Conservation (phyloP, 2,329 filamentous ascomycete species). For the Immersiporthe knoxdaviesiana region DNA sequence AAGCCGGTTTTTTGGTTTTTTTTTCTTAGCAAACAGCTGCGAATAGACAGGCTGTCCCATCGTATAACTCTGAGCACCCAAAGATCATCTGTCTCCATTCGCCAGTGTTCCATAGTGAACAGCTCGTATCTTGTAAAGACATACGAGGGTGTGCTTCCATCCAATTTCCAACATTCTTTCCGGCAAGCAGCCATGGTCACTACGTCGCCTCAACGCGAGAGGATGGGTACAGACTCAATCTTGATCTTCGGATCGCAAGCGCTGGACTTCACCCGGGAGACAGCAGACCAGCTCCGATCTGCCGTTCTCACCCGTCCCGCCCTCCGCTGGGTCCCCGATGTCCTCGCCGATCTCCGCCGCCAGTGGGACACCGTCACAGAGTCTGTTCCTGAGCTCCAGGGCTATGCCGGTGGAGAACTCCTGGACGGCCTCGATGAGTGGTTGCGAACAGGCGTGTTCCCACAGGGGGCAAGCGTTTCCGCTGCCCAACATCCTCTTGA, state of each 20-base stretch:
- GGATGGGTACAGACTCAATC: background rate
- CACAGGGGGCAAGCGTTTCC: background rate
- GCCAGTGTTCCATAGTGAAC: background rate
- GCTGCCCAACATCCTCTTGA: slow-evolving; percentile 8
- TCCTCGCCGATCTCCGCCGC: background rate
- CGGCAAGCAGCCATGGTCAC: background rate
- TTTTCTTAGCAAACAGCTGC: background rate
- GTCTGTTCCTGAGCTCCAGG: background rate
- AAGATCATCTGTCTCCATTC: background rate
- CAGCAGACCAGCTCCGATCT: background rate
- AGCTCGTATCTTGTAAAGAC: background rate
- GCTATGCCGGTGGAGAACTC: background rate
- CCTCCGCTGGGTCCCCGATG: background rate
- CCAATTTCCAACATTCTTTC: background rate
- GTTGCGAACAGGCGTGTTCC: background rate
- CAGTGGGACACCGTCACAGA: background rate
- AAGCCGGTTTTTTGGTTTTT: background rate
- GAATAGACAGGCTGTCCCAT: background rate
- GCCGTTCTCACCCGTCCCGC: background rate
- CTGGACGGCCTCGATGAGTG: background rate
- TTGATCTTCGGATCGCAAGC: slow-evolving; percentile 3
- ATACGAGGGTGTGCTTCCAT: background rate
- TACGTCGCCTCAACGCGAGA: slow-evolving; percentile 6
- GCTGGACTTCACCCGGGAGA: background rate
- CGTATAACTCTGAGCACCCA: background rate